Conservation (phyloP, 148 eudicot species). For the Camellia sinensis region DNA sequence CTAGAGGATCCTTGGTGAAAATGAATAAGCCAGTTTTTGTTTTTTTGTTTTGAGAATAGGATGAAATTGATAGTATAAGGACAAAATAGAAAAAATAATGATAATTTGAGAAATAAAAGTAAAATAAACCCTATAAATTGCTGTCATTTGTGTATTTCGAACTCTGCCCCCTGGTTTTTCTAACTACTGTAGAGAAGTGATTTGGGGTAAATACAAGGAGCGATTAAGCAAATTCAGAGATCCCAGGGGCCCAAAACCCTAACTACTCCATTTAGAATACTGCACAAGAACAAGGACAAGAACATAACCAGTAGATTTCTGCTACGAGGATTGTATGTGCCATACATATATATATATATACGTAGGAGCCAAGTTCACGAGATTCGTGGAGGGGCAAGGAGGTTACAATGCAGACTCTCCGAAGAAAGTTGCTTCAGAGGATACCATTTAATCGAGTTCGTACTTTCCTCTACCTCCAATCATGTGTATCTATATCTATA, state of each 20-base stretch:
- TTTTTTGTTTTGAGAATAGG: too few species aligned
- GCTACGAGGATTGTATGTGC: not conserved
- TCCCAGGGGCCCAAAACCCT: constrained; percentile 13
- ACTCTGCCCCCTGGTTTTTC: too few species aligned
- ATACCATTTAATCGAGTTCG: constrained; percentile 38
- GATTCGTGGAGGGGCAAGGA: not conserved
- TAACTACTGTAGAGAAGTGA: too few species aligned
- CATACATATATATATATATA: not conserved
- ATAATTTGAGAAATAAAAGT: too few species aligned
- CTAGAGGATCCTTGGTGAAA: too few species aligned
- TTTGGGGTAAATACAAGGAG: not conserved
- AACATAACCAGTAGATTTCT: not conserved
- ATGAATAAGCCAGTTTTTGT: too few species aligned
- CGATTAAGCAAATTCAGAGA: not conserved
- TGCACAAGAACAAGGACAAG: too few species aligned
- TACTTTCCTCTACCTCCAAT: constrained; percentile 9
- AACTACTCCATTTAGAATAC: not conserved
- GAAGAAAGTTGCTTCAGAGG: constrained; percentile 30
- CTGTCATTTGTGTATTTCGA: too few species aligned
- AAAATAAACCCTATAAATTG: too few species aligned
- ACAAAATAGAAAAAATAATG: too few species aligned
- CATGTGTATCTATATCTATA: not conserved
- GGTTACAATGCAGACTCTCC: constrained; percentile 39
- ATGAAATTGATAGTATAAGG: too few species aligned
- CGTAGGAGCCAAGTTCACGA: too few species aligned